Conservation (phyloP, 1,284 basidiomycete genomes). For the Ceratobasidium sp. region DNA sequence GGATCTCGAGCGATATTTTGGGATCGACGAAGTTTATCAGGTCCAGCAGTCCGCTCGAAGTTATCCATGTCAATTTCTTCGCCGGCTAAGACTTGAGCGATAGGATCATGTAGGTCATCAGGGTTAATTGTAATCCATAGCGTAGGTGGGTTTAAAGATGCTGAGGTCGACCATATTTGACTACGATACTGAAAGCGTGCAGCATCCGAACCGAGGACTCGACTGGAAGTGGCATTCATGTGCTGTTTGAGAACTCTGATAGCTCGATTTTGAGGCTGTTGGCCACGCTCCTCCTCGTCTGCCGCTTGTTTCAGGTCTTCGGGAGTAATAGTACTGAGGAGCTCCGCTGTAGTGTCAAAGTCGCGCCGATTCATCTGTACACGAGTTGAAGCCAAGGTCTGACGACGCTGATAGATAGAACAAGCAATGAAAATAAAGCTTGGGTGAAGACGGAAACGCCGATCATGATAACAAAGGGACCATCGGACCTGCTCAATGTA, state of each 20-base stretch:
- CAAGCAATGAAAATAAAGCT: conserved; percentile 58
- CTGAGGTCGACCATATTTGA: too few relatives aligned
- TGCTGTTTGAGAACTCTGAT: conserved; percentile 39
- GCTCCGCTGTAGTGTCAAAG: conserved; percentile 18
- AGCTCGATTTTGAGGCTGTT: conserved; percentile 13
- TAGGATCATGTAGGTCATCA: too few relatives aligned
- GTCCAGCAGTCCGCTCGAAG: too few relatives aligned
- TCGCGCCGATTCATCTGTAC: conserved; percentile 47
- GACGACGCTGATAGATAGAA: conserved; percentile 54
- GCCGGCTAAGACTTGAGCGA: too few relatives aligned
- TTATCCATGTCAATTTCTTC: too few relatives aligned
- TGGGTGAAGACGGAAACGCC: conserved; percentile 54
- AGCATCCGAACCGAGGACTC: too few relatives aligned
- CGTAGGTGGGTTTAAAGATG: too few relatives aligned
- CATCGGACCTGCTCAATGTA: conserved; percentile 58
- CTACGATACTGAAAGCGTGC: too few relatives aligned
- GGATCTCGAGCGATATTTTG: conserved; percentile 58
- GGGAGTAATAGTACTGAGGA: conserved; percentile 6
- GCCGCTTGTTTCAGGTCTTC: conserved; percentile 46
- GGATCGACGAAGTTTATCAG: conserved; percentile 52
- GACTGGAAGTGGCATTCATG: too few relatives aligned
- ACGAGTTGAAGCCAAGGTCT: conserved; percentile 43
- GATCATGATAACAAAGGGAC: conserved; percentile 58
- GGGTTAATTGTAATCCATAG: too few relatives aligned
- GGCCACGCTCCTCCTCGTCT: conserved; percentile 43